phyloP scores from a whole-genome alignment of 2,329 filamentous ascomycete genomes.

The Cercospora janseana region DNA sequence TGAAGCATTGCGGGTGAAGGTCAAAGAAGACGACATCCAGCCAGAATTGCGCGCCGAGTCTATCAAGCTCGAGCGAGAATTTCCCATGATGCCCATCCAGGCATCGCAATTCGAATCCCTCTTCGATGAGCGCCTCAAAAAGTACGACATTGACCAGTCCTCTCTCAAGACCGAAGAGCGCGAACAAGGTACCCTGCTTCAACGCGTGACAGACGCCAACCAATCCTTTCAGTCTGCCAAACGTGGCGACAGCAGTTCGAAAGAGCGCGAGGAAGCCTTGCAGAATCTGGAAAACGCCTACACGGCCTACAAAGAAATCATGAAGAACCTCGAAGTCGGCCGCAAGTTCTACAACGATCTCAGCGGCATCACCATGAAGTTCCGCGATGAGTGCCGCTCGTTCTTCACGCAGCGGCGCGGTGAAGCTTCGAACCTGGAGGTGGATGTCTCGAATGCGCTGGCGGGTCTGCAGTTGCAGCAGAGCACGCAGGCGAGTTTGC shows the following conservation, averaged over 20 bases:
- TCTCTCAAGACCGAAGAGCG: slow-evolving; percentile 69
- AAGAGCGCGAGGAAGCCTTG: slow-evolving; percentile 79
- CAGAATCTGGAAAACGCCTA: slow-evolving; percentile 89
- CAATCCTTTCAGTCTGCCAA: slow-evolving; percentile 72
- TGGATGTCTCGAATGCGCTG: slow-evolving; percentile 62
- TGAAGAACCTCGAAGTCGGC: slow-evolving; percentile 85
- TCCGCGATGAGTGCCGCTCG: slow-evolving; percentile 73
- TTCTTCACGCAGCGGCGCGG: slow-evolving; percentile 79
- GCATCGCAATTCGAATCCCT: slow-evolving; percentile 89
- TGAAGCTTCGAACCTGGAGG: slow-evolving; percentile 76
- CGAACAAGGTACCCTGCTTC: slow-evolving; percentile 72
- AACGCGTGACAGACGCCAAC: slow-evolving; percentile 71
- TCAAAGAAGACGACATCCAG: slow-evolving; percentile 81
- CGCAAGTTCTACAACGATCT: slow-evolving; percentile 97
- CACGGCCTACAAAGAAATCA: slow-evolving; percentile 93
- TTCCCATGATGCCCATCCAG: slow-evolving; percentile 78
- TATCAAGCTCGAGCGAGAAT: slow-evolving; percentile 78
- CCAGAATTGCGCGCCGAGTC: slow-evolving; percentile 79
- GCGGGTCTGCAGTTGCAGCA: slow-evolving; percentile 54
- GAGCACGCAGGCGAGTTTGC: slow-evolving; percentile 42
- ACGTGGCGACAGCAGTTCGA: slow-evolving; percentile 62
- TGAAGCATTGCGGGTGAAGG: slow-evolving; percentile 74
- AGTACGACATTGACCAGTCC: slow-evolving; percentile 76
- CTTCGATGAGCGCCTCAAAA: slow-evolving; percentile 76
- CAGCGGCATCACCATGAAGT: slow-evolving; percentile 78